Evolutionary conservation across 2,329 filamentous ascomycete species (phyloP), one percentile per base, ranked within the genome.

Genomic region (Paecilomyces dactylethromorphus): DNA sequence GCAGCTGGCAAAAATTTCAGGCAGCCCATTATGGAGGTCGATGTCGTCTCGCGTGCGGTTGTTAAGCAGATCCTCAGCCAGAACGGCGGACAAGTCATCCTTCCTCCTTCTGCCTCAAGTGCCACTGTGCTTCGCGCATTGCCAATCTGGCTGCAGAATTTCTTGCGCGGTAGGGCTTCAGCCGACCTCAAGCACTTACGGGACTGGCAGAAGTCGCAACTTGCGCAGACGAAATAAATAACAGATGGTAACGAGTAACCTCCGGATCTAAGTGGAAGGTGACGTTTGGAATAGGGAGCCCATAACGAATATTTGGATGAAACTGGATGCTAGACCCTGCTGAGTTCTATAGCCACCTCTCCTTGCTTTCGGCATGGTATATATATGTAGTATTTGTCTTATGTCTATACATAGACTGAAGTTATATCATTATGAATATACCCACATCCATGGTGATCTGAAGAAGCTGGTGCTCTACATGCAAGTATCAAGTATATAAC

Each of bases 11-110:
- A 64, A 1, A 57, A 69, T 24, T 74, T 74, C 61, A 62, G 63
- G 13, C 73, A 74, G 58, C 68, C 71, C 2, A 62, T 74, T 7
- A 66, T 78, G 62, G 72, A 71, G 13, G 62, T 71, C 1, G 65
- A 76, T 53, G 66, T 64, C 7, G 75, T 85, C 13, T 78, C 80
- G 2, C 72, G 77, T 3, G 79, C 76, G 0, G 75, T 84, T 4
- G 76, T 82, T 49, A 74, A 74, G 60, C 79, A 83, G 63, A 74
- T 85, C 11, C 66, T 82, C 21, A 77, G 71, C 33, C 77, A 81
- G 54, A 74, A 75, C 55, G 80, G 80, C 60, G 81, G 77, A 3
- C 76, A 80, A 63, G 66, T 83, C 15, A 72, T 83, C 21, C 63
- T 84, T 24, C 79, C 82, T 2, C 70, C 21, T 64, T 74, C 63